These are phyloP conservation scores for Pseudopyrenochaeta lycopersici DNA, from an alignment of 2,329 filamentous ascomycete species.

Conservation along the genomic window DNA sequence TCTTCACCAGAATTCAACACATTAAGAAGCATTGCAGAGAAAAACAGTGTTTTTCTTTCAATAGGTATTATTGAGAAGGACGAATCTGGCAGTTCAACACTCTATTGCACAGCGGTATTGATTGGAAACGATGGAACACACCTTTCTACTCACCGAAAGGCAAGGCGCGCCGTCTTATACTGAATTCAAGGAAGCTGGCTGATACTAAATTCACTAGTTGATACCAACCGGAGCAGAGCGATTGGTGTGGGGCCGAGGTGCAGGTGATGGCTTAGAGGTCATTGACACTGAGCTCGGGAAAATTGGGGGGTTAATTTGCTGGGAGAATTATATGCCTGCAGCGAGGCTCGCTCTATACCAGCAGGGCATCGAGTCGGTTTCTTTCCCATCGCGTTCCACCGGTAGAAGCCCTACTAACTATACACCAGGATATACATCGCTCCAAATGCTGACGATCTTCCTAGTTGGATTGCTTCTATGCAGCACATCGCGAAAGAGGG, in stretches of 20 bases:
- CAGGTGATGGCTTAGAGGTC: slow-evolving; percentile 52
- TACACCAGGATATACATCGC: slow-evolving; percentile 36
- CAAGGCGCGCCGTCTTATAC: slow-evolving; percentile 12
- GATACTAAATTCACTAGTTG: slow-evolving; percentile 28
- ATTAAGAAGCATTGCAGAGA: slow-evolving; percentile 46
- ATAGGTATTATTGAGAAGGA: slow-evolving; percentile 55
- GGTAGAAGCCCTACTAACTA: not conserved
- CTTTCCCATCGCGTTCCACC: not conserved
- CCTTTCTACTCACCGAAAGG: slow-evolving; percentile 52
- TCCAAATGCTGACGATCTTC: slow-evolving; percentile 39
- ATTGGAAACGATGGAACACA: slow-evolving; percentile 49
- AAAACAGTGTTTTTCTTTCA: slow-evolving; percentile 47
- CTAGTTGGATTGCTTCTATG: slow-evolving; percentile 52
- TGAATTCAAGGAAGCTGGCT: not conserved
- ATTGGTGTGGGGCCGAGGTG: slow-evolving; percentile 52
- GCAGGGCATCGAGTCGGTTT: slow-evolving; percentile 52
- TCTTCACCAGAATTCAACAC: slow-evolving; percentile 50
- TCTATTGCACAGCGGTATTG: slow-evolving; percentile 54
- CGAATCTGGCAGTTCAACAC: slow-evolving; percentile 42
- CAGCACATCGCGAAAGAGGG: slow-evolving; percentile 59
- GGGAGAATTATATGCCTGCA: slow-evolving; percentile 58
- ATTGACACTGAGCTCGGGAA: slow-evolving; percentile 53
- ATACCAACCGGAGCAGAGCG: slow-evolving; percentile 54
- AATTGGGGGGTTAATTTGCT: slow-evolving; percentile 55
- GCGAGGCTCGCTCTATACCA: slow-evolving; percentile 55